Evolutionary conservation across 2,329 filamentous ascomycete species (phyloP), one percentile per base, ranked within the genome.

Genomic region (Fusarium veterinarium): DNA sequence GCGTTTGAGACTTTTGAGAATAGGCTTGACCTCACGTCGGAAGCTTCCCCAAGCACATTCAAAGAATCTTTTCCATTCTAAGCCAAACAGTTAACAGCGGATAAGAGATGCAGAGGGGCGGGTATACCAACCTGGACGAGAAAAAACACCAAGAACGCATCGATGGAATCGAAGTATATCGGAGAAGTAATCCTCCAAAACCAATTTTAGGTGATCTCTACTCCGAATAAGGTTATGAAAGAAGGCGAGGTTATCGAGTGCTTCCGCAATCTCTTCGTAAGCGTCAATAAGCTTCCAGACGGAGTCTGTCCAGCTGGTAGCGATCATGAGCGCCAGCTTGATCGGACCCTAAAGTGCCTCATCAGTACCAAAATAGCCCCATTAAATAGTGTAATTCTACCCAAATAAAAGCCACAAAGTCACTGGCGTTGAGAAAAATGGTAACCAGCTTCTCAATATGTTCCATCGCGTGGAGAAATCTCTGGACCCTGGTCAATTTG

Each of bases 251-350:
- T 44, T 56, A 2, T 44, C 40, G 0, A 70, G 42, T 0, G 38
- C 40, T 1, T 70, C 60, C 1, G 66, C 53, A 0, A 70, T 70
- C 0, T 70, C 67, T 7, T 49, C 66, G 0, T 70, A 70, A 0
- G 38, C 44, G 0, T 52, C 66, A 2, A 70, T 17, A 0, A 70
- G 8, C 1, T 60, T 33, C 12, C 17, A 56, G 0, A 60, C 3
- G 0, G 53, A 44, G 0, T 44, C 30, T 5, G 16, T 31, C 53
- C 38, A 60, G 0, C 25, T 37, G 0, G 33, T 57, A 8, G 65
- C 46, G 10, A 30, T 10, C 48, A 70, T 65, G 2, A 70, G 67
- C 2, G 49, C 65, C 5, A 70, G n/a, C 10, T 71, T 71, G 3
- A 71, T 40, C 0, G 66, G 67, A 0, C 67, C 67, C 67, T 69